These are phyloP conservation scores for Galerina marginata DNA, from an alignment of 768 basidiomycete species.

Conservation along the genomic window DNA sequence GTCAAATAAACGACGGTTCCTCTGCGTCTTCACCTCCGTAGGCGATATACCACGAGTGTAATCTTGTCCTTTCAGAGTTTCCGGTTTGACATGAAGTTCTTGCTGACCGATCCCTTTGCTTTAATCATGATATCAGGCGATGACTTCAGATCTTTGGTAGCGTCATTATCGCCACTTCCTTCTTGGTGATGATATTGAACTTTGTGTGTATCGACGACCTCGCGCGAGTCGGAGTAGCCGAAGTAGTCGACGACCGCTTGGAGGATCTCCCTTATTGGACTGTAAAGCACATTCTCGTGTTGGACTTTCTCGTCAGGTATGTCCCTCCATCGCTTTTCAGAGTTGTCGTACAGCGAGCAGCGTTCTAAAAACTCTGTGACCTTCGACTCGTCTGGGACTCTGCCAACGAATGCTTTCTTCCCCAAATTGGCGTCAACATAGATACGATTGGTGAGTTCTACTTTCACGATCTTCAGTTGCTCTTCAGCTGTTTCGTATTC, in stretches of 20 bases:
- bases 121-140: constrained; percentile 7
- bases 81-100: not conserved
- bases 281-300: not conserved
- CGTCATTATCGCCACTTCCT: not conserved
- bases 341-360: not conserved
- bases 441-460: not conserved
- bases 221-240: not conserved
- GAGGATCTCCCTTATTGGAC: constrained; percentile 4
- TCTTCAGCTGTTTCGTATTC: not conserved
- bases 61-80: not conserved
- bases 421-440: not conserved
- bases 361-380: not conserved
- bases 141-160: not conserved
- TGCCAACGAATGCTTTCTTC: not conserved
- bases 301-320: not conserved
- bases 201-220: not conserved
- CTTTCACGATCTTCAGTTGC: not conserved
- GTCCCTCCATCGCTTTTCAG: not conserved
- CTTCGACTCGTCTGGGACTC: not conserved
- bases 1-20: not conserved
- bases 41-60: constrained; percentile 1
- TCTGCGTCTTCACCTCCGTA: constrained; percentile 1
- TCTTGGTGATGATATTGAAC: no score
- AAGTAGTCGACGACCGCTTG: not conserved
- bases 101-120: not conserved